Percentiles rank a stretch among this genome's conserved stretches.
Conservation (phyloP, 1,284 basidiomycete genomes). For the Neotropicomus parvogracilis region DNA sequence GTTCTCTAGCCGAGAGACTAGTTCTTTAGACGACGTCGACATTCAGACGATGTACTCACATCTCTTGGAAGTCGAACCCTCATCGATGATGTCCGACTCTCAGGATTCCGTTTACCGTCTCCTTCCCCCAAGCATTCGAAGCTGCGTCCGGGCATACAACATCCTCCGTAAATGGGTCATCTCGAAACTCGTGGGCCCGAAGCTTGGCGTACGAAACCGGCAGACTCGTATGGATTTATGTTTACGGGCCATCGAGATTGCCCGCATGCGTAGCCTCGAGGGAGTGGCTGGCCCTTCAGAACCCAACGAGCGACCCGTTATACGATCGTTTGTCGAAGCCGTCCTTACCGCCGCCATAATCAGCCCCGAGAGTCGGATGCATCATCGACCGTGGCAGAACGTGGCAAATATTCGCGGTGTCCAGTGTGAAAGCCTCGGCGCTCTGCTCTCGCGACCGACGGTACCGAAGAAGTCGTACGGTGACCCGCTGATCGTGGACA, state of each 20-base stretch:
- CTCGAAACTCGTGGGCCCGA: slow-evolving; percentile 59
- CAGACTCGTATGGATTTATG: slow-evolving; percentile 69
- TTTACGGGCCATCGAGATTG: slow-evolving; percentile 66
- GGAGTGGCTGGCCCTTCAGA: slow-evolving; percentile 30
- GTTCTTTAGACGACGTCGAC: slow-evolving; percentile 54
- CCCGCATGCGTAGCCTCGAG: slow-evolving; percentile 57
- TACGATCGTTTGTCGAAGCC: slow-evolving; percentile 75
- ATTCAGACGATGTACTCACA: slow-evolving; percentile 74
- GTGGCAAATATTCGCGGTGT: slow-evolving; percentile 57
- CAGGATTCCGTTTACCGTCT: slow-evolving; percentile 69
- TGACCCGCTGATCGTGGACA: slow-evolving; percentile 62
- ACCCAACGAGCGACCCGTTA: slow-evolving; percentile 50
- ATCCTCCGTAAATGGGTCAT: slow-evolving; percentile 76
- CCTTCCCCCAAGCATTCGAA: slow-evolving; percentile 67
- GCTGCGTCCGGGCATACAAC: slow-evolving; percentile 67
- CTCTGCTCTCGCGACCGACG: slow-evolving; percentile 51
- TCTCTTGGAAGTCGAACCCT: slow-evolving; percentile 66
- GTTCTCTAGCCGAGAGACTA: slow-evolving; percentile 58
- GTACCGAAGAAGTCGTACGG: slow-evolving; percentile 43
- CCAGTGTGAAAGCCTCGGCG: slow-evolving; percentile 55
- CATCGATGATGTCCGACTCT: slow-evolving; percentile 62
- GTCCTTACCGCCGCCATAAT: slow-evolving; percentile 67
- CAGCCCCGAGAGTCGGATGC: slow-evolving; percentile 70
- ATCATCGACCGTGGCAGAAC: slow-evolving; percentile 68
- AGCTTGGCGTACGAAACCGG: slow-evolving; percentile 57